Base-by-base conservation (phyloP, 495 filamentous ascomycete genomes). In the Xylaria longipes region DNA sequence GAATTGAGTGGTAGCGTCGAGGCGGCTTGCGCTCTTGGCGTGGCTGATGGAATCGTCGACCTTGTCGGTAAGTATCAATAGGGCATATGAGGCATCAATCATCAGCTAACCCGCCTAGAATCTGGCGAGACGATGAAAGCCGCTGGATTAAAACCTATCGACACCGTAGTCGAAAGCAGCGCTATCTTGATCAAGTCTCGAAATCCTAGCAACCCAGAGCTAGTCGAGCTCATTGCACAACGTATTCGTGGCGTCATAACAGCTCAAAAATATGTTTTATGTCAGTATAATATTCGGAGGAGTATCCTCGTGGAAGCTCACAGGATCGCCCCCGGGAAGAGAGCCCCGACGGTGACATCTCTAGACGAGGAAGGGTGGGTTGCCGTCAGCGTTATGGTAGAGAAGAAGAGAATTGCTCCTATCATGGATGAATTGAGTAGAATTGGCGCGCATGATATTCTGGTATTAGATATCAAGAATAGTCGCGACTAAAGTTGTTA, bases 101-200 rank as follows among this genome's bases (percentile, higher is more conserved):
- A 69, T 41, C 17, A 41, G 31, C 60, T 43, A 25, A 60, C 54
- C 14, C 7, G 46, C 39, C 5, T 71, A 97, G 96, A 99, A 88
- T 99, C 96, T 46, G 96, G 96, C 61, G 95, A 98, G 78, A 99
- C 96, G 14, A 99, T 99, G 96, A 94, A 91, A 76, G 96, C 94
- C 3, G 95, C 95, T 43, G 97, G 97, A n/a, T 87, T 99, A 54
- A 97, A 96, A 81, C 89, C 97, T 71, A 97, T 99, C 77, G 94
- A 94, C 72, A 99, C 96, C 2, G 94, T 99, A 22, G 86, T 97
- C 35, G 89, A 92, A 65, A 93, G 91, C 68, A 93, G 90, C 4
- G 94, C 96, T 31, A 88, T 97, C 33, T 88, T 99, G 43, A 94
- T 99, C 84, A 95, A 95, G 82, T 97, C 95, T 41, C 95, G 91